phyloP scores from a whole-genome alignment of 73 alveolate genomes.

The Tetrahymena malaccensis region DNA sequence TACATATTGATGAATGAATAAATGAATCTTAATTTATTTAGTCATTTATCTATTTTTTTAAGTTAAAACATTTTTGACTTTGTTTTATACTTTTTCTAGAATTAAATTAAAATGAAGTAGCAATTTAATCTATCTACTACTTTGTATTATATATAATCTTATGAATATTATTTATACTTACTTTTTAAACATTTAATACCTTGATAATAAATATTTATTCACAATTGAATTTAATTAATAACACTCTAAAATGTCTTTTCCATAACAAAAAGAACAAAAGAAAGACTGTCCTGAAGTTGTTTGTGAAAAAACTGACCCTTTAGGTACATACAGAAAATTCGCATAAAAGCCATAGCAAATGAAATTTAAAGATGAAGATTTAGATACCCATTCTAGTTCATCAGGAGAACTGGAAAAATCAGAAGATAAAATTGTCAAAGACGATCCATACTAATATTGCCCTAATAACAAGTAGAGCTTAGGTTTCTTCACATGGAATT shows the following conservation, averaged over 20 bases:
- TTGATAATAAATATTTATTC: background rate
- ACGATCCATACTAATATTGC: background rate
- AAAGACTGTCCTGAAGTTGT: background rate
- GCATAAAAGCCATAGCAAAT: background rate
- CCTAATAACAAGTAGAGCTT: background rate
- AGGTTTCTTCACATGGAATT: slow-evolving; percentile 30
- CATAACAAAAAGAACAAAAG: background rate
- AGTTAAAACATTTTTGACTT: background rate
- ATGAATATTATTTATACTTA: too few species aligned
- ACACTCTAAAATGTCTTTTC: background rate
- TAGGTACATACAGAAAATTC: background rate
- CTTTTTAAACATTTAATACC: background rate
- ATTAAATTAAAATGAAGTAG: too few species aligned
- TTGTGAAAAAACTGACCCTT: background rate
- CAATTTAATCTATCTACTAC: background rate
- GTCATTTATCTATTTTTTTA: too few species aligned
- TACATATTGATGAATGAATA: too few species aligned
- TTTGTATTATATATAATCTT: too few species aligned
- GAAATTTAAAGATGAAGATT: background rate
- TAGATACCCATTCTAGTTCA: background rate
- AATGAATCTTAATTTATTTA: too few species aligned
- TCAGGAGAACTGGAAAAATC: background rate
- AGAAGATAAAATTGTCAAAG: background rate
- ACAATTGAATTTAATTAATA: background rate
- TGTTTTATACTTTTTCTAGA: background rate